Percentiles rank a stretch among this genome's conserved stretches.
Conservation (phyloP, 2,329 filamentous ascomycete species). For the Calonectria honghensis region DNA sequence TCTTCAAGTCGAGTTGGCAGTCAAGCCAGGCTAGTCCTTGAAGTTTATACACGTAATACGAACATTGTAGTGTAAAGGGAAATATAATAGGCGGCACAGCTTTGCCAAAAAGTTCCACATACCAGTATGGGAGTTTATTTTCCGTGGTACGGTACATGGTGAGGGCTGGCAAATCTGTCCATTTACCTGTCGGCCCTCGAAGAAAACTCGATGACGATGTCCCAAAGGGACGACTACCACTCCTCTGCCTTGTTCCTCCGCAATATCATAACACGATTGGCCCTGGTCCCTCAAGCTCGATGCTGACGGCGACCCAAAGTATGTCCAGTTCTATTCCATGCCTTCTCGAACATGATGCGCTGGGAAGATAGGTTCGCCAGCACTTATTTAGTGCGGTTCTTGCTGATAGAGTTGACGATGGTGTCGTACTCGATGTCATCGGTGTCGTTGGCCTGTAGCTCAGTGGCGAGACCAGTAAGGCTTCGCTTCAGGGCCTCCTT, state of each 20-base stretch:
- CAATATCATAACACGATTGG: conserved; percentile 54
- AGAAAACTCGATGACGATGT: conserved; percentile 50
- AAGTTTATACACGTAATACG: conserved; percentile 31
- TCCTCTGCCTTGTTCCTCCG: conserved; percentile 45
- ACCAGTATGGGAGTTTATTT: conserved; percentile 57
- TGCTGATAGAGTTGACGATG: conserved; percentile 80
- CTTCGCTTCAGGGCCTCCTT: conserved; percentile 90
- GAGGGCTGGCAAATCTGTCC: conserved; percentile 55
- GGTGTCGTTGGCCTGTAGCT: conserved; percentile 89
- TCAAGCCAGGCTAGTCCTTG: conserved; percentile 61
- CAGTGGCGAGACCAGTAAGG: conserved; percentile 83
- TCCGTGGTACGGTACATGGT: conserved; percentile 56
- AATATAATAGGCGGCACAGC: conserved; percentile 44
- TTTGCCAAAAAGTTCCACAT: conserved; percentile 53
- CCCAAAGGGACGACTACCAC: conserved; percentile 45
- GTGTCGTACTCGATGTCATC: conserved; percentile 88
- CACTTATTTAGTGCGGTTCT: conserved; percentile 72
- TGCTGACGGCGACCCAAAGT: conserved; percentile 54
- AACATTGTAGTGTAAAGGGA: conserved; percentile 38
- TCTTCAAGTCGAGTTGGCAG: conserved; percentile 85
- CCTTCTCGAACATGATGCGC: conserved; percentile 49
- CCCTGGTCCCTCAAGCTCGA: conserved; percentile 49
- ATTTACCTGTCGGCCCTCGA: conserved; percentile 53
- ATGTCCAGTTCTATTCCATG: conserved; percentile 53
- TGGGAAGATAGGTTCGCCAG: conserved; percentile 40